These are phyloP conservation scores for Pichia sorboxylosa DNA, from an alignment of 1,139 yeast species.

Conservation along the genomic window DNA sequence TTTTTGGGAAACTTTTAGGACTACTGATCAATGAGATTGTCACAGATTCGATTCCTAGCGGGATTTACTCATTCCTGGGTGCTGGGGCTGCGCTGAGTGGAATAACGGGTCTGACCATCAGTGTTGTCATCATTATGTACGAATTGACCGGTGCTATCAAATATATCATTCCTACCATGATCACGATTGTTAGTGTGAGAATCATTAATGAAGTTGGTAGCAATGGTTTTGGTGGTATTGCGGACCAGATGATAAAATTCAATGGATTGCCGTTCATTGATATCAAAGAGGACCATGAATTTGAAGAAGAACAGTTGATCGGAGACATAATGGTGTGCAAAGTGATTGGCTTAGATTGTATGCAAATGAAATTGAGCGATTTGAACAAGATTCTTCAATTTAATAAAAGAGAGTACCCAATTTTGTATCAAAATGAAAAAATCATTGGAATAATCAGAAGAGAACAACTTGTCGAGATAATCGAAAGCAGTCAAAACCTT, in stretches of 20 bases:
- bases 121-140: slow-evolving; percentile 91
- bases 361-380: slow-evolving; percentile 2
- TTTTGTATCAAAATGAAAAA: neutral
- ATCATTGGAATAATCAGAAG: slow-evolving; percentile 6
- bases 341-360: slow-evolving; percentile 32
- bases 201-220: slow-evolving; percentile 68
- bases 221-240: slow-evolving; percentile 63
- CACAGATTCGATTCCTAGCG: slow-evolving; percentile 50
- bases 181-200: slow-evolving; percentile 86
- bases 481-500: slow-evolving; percentile 4
- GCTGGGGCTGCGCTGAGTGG: slow-evolving; percentile 96
- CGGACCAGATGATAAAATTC: slow-evolving; percentile 85
- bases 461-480: neutral
- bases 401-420: slow-evolving; percentile 8
- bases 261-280: slow-evolving; percentile 86
- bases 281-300: slow-evolving; percentile 51
- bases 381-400: slow-evolving; percentile 1
- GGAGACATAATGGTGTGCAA: slow-evolving; percentile 55
- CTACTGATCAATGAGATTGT: slow-evolving; percentile 40
- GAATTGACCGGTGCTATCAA: slow-evolving; percentile 90
- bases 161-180: slow-evolving; percentile 89
- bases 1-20: slow-evolving; percentile 82
- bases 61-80: slow-evolving; percentile 92
- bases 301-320: slow-evolving; percentile 35
- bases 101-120: slow-evolving; percentile 79